Conservation (phyloP, 805 yeast genomes). For the Candida nemodendra region DNA sequence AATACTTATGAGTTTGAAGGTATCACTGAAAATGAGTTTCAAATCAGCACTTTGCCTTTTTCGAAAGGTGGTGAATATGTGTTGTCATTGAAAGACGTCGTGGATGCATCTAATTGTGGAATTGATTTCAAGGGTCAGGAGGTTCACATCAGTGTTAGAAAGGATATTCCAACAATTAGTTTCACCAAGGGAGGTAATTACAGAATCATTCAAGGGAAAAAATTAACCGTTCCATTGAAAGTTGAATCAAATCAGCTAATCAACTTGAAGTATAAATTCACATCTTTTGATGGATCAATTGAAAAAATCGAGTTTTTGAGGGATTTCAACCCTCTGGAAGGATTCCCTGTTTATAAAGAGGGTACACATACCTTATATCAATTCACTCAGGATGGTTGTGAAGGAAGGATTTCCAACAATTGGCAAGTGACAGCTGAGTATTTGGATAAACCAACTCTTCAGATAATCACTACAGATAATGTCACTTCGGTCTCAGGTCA, state of each 20-base stretch:
- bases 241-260: slow-evolving; percentile 31
- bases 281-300: slow-evolving; percentile 21
- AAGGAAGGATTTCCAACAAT: slow-evolving; percentile 36
- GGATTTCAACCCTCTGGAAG: slow-evolving; percentile 23
- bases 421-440: slow-evolving; percentile 25
- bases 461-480: slow-evolving; percentile 10
- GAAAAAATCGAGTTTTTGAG: slow-evolving; percentile 8
- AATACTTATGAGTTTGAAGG: slow-evolving; percentile 40
- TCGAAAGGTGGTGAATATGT: slow-evolving; percentile 71
- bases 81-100: slow-evolving; percentile 59
- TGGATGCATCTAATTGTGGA: slow-evolving; percentile 76
- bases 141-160: slow-evolving; percentile 63
- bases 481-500: slow-evolving; percentile 1
- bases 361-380: slow-evolving; percentile 43
- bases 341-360: slow-evolving; percentile 36
- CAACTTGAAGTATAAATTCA: slow-evolving; percentile 34
- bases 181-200: slow-evolving; percentile 32
- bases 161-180: slow-evolving; percentile 57
- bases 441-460: slow-evolving; percentile 30
- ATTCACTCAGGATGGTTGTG: slow-evolving; percentile 44
- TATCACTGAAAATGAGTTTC: slow-evolving; percentile 36
- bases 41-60: slow-evolving; percentile 55
- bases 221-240: slow-evolving; percentile 53
- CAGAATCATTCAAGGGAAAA: slow-evolving; percentile 61
- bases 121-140: slow-evolving; percentile 68